Conservation (phyloP, 1,284 basidiomycete species). For the Sphaerobolus stellatus region DNA sequence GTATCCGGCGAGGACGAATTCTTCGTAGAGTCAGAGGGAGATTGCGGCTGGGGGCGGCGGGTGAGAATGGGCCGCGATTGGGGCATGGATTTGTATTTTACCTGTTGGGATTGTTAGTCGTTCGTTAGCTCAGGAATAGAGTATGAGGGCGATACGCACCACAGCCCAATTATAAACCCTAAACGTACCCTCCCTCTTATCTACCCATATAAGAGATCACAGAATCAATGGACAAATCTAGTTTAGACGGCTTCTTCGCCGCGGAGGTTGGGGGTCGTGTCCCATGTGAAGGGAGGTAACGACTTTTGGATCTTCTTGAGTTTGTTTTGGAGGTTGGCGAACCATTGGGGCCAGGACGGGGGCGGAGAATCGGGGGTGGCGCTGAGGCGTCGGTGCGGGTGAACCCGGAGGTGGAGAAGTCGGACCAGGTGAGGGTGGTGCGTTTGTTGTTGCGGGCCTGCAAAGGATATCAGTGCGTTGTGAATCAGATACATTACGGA, state of each 20-base stretch:
- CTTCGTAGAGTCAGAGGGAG: slow-evolving; percentile 79
- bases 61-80: slow-evolving; percentile 24
- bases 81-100: slow-evolving; percentile 76
- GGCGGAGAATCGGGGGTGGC: slow-evolving; percentile 79
- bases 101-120: slow-evolving; percentile 41
- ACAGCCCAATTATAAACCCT: slow-evolving; percentile 87
- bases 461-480: no score
- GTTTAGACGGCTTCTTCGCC: slow-evolving; percentile 79
- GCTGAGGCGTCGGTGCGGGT: slow-evolving; percentile 70
- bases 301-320: slow-evolving; percentile 81
- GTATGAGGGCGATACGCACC: slow-evolving; percentile 54
- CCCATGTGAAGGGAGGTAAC: slow-evolving; percentile 80
- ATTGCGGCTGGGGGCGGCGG: slow-evolving; percentile 53
- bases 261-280: slow-evolving; percentile 70
- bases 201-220: slow-evolving; percentile 81
- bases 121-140: neutral
- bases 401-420: slow-evolving; percentile 82
- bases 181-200: slow-evolving; percentile 77
- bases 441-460: no score
- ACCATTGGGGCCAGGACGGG: slow-evolving; percentile 73
- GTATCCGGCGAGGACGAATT: slow-evolving; percentile 85
- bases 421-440: slow-evolving; percentile 79
- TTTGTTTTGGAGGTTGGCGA: slow-evolving; percentile 69
- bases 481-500: no score
- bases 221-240: slow-evolving; percentile 84